Base-by-base conservation (phyloP, 2,329 filamentous ascomycete species). In the Pseudogymnoascus sp. region DNA sequence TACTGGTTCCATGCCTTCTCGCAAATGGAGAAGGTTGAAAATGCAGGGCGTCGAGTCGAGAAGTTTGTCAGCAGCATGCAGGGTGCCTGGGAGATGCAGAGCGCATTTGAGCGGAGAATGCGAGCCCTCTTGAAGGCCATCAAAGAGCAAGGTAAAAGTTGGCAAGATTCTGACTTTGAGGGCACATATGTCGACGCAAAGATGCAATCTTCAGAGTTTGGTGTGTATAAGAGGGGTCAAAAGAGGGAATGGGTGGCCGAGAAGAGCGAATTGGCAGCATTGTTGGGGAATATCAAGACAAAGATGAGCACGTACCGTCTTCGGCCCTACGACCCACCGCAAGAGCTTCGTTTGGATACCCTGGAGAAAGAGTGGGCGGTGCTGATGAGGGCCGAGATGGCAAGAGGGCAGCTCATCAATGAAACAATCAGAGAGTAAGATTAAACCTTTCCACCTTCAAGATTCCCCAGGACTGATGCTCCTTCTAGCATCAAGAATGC, bases 1-100 rank as follows among this genome's bases (percentile, higher is more conserved):
- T 99, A 99, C 80, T 99, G 94, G 94, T 99, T 99, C 82, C 94
- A 99, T 73, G 94, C 94, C 69, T 99, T 99, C 75, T 97, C 93
- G 30, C 93, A 97, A 72, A 95, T 99, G 87, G 94, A 99, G 78
- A 90, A 93, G 74, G 94, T 99, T 7, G 94, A 99, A 76, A 99
- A 99, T 73, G 94, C 94, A 3, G 94, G 94, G 4, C 85, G 94
- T 65, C 85, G 94, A 68, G 94, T 99, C 4, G 94, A 99, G 78
- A 99, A 99, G 76, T 99, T 99, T 72, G 90, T 99, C 69, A 91
- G 91, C 73, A 97, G 94, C 75, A 97, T 99, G 94, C 92, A 97
- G 73, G 94, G 94, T 22, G 93, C 94, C 7, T 99, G 94, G 94
- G 93, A 97, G 77, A 99, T 99, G 94, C 92, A 99, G 76, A 96